These are phyloP conservation scores for Ramaria sp. DNA, from an alignment of 768 basidiomycete species.

Conservation along the genomic window DNA sequence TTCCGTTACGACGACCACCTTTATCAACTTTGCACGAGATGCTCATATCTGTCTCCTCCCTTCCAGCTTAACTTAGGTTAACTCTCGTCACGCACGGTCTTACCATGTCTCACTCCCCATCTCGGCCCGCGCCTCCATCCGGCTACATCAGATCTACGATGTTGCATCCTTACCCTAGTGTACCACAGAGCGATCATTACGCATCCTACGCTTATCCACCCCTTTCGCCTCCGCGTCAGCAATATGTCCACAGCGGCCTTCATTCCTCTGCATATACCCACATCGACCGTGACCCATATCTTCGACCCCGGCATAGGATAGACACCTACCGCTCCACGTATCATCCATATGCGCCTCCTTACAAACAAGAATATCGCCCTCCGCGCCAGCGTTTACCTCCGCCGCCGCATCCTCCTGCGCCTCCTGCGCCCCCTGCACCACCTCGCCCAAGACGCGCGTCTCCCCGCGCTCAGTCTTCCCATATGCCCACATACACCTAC, in stretches of 20 bases:
- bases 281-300: not conserved
- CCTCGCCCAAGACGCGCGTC: not conserved
- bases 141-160: not conserved
- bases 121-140: not conserved
- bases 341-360: not conserved
- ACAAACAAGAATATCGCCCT: not conserved
- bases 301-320: not conserved
- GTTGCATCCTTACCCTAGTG: not conserved
- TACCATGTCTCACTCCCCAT: not conserved
- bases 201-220: not conserved
- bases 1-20: not conserved
- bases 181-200: not conserved
- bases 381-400: not conserved
- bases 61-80: not conserved
- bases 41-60: not conserved
- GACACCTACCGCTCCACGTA: not conserved
- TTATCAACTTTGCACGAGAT: not conserved
- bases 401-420: not conserved
- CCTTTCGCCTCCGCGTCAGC: not conserved
- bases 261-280: not conserved
- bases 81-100: not conserved
- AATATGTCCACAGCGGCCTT: not conserved
- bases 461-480: not conserved
- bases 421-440: conserved; percentile 3
- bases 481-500: not conserved